Evolutionary conservation across 1,284 basidiomycete genomes (phyloP), one percentile per base, ranked within the genome.

Genomic region (Apiotrichum brassicae): DNA sequence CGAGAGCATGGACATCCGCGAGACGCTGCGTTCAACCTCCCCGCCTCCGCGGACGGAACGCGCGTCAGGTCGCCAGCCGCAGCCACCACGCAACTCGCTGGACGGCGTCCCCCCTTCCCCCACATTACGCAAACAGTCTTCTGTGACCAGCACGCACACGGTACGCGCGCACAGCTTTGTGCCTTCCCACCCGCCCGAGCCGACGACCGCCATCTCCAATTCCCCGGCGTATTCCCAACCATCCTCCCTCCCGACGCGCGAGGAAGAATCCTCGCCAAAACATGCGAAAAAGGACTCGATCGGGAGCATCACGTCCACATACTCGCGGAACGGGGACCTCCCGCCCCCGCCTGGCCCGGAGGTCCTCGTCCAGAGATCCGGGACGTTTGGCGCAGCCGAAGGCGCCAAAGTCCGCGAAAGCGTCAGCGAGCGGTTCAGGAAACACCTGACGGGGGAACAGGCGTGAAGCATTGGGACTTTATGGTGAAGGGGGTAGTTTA

Each of bases 361-460:
- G 24, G 43, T 53, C 9, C 12, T 16, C 18, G 33, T 30, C 9
- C 23, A 39, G 42, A 51, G 55, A 25, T 44, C 19, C 23, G 55
- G 55, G 11, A 56, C 55, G 30, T 56, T 56, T 42, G 55, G 55
- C 6, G 43, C 48, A 3, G 51, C 39, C 16, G 42, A 50, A 19
- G 51, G 50, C 19, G 46, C 46, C 13, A 32, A 28, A 14, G 28
- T 49, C 42, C 49, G 54, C 23, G 54, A 43, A 20, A 53, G 51
- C 38, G 51, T 56, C n/a, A 56, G 54, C 35, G 54, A 56, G 51
- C 50, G 54, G 3, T 56, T 56, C 39, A 38, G 55, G 19, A 50
- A 56, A 30, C 55, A 56, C 26, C 49, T 56, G 4, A 51, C 33
- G 9, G 55, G 55, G 5, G 50, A 47, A 32, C 32, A 43, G 11